Evolutionary conservation across 805 yeast genomes (phyloP).

Genomic region (Lipomyces japonicus): DNA sequence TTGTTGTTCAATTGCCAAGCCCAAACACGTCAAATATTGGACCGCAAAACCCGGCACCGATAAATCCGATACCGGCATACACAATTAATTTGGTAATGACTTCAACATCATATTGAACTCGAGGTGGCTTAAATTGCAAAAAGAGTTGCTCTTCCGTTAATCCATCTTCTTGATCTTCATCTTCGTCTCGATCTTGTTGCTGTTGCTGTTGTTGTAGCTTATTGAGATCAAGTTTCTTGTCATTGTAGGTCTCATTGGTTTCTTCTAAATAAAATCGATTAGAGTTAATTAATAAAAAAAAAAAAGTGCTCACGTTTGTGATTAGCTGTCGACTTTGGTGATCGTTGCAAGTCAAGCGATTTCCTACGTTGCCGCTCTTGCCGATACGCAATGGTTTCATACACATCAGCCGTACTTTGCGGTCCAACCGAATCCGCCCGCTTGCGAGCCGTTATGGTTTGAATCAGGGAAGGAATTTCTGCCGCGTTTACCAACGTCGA

Average conservation of each 20-base stretch:
- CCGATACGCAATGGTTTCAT: constrained; percentile 39
- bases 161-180: constrained; percentile 8
- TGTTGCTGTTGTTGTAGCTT: neutral
- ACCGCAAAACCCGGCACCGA: constrained; percentile 39
- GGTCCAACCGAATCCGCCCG: constrained; percentile 43
- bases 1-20: neutral
- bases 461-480: constrained; percentile 35
- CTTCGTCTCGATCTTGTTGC: neutral
- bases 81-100: constrained; percentile 72
- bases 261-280: neutral
- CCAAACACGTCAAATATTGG: neutral
- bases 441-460: constrained; percentile 28
- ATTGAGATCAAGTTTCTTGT: neutral
- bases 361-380: constrained; percentile 30
- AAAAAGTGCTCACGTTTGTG: neutral
- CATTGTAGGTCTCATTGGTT: too few species aligned
- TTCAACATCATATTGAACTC: constrained; percentile 63
- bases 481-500: constrained; percentile 35
- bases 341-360: too few species aligned
- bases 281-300: neutral
- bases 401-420: constrained; percentile 43
- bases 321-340: too few species aligned
- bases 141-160: constrained; percentile 30
- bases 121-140: constrained; percentile 34
- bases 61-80: constrained; percentile 72